A percentile compares a stretch with the other conserved stretches of the same genome.
phyloP scores from a whole-genome alignment of 1,139 yeast species.

The Pichiaceae sp. region DNA sequence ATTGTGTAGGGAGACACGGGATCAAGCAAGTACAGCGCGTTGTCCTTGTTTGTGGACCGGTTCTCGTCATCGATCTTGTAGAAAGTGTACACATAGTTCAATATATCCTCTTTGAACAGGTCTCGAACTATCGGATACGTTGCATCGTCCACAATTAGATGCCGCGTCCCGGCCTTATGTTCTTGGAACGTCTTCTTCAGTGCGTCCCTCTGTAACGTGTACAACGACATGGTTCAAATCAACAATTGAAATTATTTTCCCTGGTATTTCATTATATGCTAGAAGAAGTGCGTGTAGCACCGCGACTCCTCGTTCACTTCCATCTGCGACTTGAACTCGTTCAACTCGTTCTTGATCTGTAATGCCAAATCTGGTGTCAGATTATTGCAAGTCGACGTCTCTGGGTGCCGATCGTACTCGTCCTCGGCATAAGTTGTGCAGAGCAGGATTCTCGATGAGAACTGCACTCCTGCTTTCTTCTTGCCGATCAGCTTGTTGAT shows the following conservation, averaged over 20 bases:
- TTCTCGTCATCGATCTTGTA: constrained; percentile 44
- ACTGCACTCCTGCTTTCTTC: constrained; percentile 38
- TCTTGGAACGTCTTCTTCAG: constrained; percentile 16
- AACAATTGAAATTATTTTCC: background rate
- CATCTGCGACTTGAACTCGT: constrained; percentile 69
- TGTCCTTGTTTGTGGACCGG: constrained; percentile 40
- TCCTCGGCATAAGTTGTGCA: constrained; percentile 80
- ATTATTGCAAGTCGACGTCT: constrained; percentile 86
- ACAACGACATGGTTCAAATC: constrained; percentile 14
- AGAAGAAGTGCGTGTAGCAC: constrained; percentile 79
- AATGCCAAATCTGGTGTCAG: constrained; percentile 85
- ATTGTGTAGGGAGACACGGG: constrained; percentile 42
- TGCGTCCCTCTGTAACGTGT: constrained; percentile 16
- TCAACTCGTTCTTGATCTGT: constrained; percentile 79
- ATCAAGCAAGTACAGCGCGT: constrained; percentile 49
- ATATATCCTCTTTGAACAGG: constrained; percentile 27
- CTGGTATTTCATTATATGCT: constrained; percentile 7
- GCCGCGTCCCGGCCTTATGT: constrained; percentile 25
- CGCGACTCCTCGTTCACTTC: constrained; percentile 68
- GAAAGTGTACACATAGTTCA: constrained; percentile 36
- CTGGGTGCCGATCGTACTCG: constrained; percentile 92
- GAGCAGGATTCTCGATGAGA: constrained; percentile 75
- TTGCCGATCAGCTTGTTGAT: constrained; percentile 12
- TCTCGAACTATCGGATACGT: constrained; percentile 27
- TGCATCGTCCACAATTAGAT: constrained; percentile 32